phyloP scores from a whole-genome alignment of 805 yeast genomes.

The Ogataea sp. region DNA sequence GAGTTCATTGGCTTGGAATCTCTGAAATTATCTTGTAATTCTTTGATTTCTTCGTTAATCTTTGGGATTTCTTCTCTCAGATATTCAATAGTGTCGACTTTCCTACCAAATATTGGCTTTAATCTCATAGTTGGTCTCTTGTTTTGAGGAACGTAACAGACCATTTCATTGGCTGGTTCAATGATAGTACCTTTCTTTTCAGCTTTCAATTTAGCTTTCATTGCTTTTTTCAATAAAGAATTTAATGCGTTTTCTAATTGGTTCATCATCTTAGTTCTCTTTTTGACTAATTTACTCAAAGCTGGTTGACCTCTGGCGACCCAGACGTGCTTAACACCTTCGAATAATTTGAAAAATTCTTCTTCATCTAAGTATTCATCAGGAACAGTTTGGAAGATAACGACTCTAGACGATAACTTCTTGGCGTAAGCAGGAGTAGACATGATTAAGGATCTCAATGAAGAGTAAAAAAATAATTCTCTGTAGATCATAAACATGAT shows the following conservation, averaged over 20 bases:
- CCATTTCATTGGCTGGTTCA: conserved; percentile 39
- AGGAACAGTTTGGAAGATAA: conserved; percentile 80
- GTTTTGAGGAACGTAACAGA: conserved; percentile 52
- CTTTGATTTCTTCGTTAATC: conserved; percentile 47
- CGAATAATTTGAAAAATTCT: conserved; percentile 66
- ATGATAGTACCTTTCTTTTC: conserved; percentile 53
- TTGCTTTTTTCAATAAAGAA: conserved; percentile 48
- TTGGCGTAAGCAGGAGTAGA: conserved; percentile 77
- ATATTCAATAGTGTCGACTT: conserved; percentile 54
- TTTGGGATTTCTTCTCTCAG: conserved; percentile 50
- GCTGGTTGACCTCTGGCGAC: conserved; percentile 57
- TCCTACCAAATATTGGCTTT: conserved; percentile 38
- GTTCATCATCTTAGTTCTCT: conserved; percentile 52
- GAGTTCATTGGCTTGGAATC: conserved; percentile 62
- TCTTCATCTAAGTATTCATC: conserved; percentile 61
- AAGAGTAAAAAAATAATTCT: conserved; percentile 70
- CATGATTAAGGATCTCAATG: conserved; percentile 68
- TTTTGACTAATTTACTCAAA: conserved; percentile 45
- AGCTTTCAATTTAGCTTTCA: conserved; percentile 53
- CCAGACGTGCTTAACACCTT: conserved; percentile 78
- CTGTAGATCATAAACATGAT: conserved; percentile 71
- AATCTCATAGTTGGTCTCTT: conserved; percentile 57
- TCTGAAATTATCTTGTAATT: conserved; percentile 43
- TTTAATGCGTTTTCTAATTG: conserved; percentile 64
- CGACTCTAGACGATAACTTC: conserved; percentile 69